phyloP scores from a whole-genome alignment of 2,329 filamentous ascomycete genomes.

The Epicoccum sorghinum region DNA sequence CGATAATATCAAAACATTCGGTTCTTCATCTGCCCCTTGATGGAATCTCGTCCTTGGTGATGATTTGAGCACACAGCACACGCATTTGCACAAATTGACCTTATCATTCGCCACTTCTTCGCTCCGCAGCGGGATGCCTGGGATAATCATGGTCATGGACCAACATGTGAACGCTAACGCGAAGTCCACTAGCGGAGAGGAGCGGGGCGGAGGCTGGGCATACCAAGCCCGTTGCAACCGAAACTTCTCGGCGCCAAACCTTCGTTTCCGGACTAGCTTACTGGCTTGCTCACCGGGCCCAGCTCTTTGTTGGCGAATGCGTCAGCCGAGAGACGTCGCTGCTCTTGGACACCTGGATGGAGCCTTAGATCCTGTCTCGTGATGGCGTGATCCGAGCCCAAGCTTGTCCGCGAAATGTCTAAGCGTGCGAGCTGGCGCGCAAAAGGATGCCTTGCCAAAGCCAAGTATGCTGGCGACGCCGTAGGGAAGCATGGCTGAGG shows the following conservation, averaged over 20 bases:
- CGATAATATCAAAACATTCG: not conserved
- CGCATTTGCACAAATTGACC: too few relatives aligned
- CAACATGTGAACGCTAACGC: not conserved
- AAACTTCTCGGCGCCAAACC: constrained; percentile 22
- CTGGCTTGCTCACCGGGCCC: constrained; percentile 3
- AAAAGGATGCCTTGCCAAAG: constrained; percentile 4
- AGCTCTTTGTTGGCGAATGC: constrained; percentile 13
- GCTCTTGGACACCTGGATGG: constrained; percentile 5
- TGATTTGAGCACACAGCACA: too few relatives aligned
- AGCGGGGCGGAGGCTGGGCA: not conserved
- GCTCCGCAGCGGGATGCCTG: too few relatives aligned
- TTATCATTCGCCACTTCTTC: too few relatives aligned
- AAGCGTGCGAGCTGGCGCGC: constrained; percentile 1
- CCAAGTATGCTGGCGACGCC: constrained; percentile 10
- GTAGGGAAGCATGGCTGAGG: constrained; percentile 14
- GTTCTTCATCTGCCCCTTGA: not conserved
- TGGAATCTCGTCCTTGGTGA: too few relatives aligned
- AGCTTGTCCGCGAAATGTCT: constrained; percentile 2
- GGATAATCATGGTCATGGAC: too few relatives aligned
- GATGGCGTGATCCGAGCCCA: constrained; percentile 19
- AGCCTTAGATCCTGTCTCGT: constrained; percentile 11
- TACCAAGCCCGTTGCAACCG: constrained; percentile 23
- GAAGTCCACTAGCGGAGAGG: not conserved
- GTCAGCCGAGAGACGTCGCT: constrained; percentile 31
- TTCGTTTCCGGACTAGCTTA: constrained; percentile 8